Base-by-base conservation (phyloP, 805 yeast genomes). In the Starmerella asiatica region DNA sequence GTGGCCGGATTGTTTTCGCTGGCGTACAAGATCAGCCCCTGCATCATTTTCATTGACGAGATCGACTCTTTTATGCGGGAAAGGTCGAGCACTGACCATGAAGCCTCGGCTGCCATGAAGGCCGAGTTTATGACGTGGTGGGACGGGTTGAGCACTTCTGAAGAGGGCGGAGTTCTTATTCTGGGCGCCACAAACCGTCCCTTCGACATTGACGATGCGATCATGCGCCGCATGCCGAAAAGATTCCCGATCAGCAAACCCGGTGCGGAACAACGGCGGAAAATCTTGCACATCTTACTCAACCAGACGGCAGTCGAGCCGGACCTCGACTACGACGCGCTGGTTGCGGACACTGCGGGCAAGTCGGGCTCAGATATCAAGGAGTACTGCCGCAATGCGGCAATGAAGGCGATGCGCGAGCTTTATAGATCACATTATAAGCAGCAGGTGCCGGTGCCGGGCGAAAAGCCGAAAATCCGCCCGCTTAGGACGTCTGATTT, bases 111-210 rank as follows among this genome's bases (percentile, higher is more conserved):
- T 1, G 78, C 79, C 71, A 65, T 88, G 46, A 88, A 88, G 60
- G 94, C 97, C 1, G 97, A 88, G 59, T 91, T 88, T 55, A 88
- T 88, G 96, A 84, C 95, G 0, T 63, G 88, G 37, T 88, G 97
- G 97, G 98, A 88, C 58, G 98, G 98, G 0, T 64, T 88, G 24
- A 70, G 80, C 8, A 73, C 76, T 43, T 32, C 45, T 3, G 43
- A 45, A 9, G 57, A 61, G n/a, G 93, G 94, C 2, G 68, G 94
- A 34, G 71, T 91, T 4, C 63, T 88, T 64, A 84, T 88, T 2
- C 70, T 88, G 52, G 98, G 97, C 3, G 97, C 97, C 8, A 88
- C 98, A 0, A 88, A 88, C 57, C 68, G 98, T 48, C 85, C 91
- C 31, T 71, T 72, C 44, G 98, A 88, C 57, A 88, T 88, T 33